Conservation (phyloP, 2,329 filamentous ascomycete genomes). For the Botrytis tulipae region DNA sequence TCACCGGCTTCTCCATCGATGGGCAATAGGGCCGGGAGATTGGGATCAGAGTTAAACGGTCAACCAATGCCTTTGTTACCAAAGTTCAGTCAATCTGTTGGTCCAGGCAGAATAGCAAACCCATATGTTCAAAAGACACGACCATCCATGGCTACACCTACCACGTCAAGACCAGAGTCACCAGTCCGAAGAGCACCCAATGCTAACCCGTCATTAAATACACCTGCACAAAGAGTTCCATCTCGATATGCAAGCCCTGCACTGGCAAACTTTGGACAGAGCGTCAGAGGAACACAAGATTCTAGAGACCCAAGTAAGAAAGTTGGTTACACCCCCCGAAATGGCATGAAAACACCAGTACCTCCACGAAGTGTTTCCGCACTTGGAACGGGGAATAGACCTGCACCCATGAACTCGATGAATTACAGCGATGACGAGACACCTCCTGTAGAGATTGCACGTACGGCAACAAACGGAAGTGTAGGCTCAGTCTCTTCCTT, state of each 20-base stretch:
- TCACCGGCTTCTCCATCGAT: constrained; percentile 66
- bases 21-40: constrained; percentile 48
- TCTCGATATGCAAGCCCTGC: constrained; percentile 63
- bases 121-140: constrained; percentile 70
- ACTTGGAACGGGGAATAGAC: constrained; percentile 45
- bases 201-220: constrained; percentile 55
- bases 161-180: constrained; percentile 71
- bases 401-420: constrained; percentile 43
- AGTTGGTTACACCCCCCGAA: constrained; percentile 44
- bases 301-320: constrained; percentile 61
- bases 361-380: constrained; percentile 60
- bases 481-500: constrained; percentile 56
- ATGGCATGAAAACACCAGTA: constrained; percentile 49
- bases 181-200: constrained; percentile 68
- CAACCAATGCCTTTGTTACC: constrained; percentile 64
- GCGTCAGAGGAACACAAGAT: constrained; percentile 53
- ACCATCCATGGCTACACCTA: constrained; percentile 66
- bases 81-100: constrained; percentile 87
- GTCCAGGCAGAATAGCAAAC: constrained; percentile 65
- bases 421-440: constrained; percentile 57
- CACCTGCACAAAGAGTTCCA: constrained; percentile 50
- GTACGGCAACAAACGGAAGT: constrained; percentile 51
- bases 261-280: constrained; percentile 62
- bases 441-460: constrained; percentile 52
- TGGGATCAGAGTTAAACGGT: constrained; percentile 56